These are phyloP conservation scores for Brettanomyces nanus DNA, from an alignment of 805 yeast genomes.

Conservation along the genomic window DNA sequence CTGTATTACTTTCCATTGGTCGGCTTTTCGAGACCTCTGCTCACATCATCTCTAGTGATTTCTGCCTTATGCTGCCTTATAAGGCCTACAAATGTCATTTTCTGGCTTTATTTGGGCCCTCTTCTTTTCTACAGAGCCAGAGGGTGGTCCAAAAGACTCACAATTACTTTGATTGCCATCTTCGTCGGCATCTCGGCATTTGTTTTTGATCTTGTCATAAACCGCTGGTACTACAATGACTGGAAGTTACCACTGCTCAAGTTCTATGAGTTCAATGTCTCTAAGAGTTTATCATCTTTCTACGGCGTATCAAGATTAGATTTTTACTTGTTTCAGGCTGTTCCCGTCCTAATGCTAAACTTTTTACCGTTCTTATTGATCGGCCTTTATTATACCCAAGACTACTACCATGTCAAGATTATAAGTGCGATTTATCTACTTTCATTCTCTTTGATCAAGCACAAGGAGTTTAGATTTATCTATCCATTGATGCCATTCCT, in stretches of 20 bases:
- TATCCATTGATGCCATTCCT: conserved; percentile 78
- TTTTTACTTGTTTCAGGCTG: conserved; percentile 74
- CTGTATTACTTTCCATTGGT: conserved; percentile 52
- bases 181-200: conserved; percentile 19
- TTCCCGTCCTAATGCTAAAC: conserved; percentile 68
- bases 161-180: conserved; percentile 5
- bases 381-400: conserved; percentile 27
- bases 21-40: neutral
- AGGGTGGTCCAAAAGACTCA: conserved; percentile 3
- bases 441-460: conserved; percentile 60
- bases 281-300: conserved; percentile 63
- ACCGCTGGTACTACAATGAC: conserved; percentile 50
- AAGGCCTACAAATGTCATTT: conserved; percentile 74
- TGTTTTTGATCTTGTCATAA: conserved; percentile 35
- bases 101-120: conserved; percentile 65
- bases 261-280: conserved; percentile 72
- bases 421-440: conserved; percentile 33
- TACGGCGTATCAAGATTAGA: conserved; percentile 84
- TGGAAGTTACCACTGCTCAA: conserved; percentile 55
- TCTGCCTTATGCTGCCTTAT: conserved; percentile 62
- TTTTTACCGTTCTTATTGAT: conserved; percentile 53
- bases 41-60: conserved; percentile 26
- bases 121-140: conserved; percentile 14
- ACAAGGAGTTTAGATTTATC: conserved; percentile 87
- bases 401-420: conserved; percentile 18